Evolutionary conservation across 2,329 filamentous ascomycete genomes (phyloP), one percentile per base, ranked within the genome.

Genomic region (Magnaporthiopsis incrustans): DNA sequence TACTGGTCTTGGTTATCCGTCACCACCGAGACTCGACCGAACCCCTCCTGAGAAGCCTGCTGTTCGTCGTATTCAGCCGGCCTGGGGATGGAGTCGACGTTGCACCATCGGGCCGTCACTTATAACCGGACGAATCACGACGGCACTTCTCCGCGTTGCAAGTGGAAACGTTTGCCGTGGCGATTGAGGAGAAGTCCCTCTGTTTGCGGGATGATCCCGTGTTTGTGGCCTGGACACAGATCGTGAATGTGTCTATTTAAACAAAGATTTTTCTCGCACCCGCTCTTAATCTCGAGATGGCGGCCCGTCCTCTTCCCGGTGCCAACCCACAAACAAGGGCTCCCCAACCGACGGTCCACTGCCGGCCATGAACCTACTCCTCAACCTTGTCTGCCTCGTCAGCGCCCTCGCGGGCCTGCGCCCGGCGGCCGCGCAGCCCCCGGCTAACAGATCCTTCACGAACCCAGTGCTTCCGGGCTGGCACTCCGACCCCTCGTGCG

Each of bases 391-490:
- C 44, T 53, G 18, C 44, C 44, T 53, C 10, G 44, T 11, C 44
- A 25, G 44, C 44, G 44, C 44, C 44, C 44, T 53, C 22, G 8
- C 44, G 6, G 44, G 44, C 22, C 44, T 53, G 44, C 22, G 11
- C 8, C 44, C n/a, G 44, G 44, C 44, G n/a, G 22, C 22, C 22
- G 44, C 44, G 22, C 44, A 53, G 44, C 79, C 30, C 30, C 30
- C 0, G 81, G 80, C 61, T 8, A 58, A 63, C 56, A 57, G n/a
- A 33, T 59, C 62, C 32, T 63, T 59, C 62, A 59, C 56, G 50
- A 86, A 85, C 66, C 82, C 82, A 12, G 83, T 85, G 68, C 77
- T 85, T 27, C 82, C 82, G 22, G 82, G 82, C 38, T 85, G 84
- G 73, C 82, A 85, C 69, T 74, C 82, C 56, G 82, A 85, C 72